Conservation (phyloP, 371 early-diverging fungal genomes). For the Actinomortierella wolfii region DNA sequence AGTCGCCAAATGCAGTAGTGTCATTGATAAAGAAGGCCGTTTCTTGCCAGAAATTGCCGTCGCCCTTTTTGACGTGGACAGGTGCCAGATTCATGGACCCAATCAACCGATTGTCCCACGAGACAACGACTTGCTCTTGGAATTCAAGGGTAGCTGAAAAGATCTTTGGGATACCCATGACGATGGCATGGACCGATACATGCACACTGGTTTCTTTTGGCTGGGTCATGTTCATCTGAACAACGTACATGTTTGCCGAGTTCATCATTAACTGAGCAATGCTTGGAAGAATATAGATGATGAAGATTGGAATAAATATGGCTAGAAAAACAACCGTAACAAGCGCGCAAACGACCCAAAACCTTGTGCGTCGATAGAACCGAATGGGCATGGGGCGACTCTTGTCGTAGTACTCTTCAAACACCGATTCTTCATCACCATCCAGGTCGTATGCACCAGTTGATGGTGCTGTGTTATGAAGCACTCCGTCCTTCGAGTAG, state of each 20-base stretch:
- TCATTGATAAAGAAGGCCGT: conserved; percentile 3
- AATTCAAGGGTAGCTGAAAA: conserved; percentile 10
- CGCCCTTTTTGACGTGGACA: neutral
- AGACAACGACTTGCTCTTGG: neutral
- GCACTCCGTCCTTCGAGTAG: no score
- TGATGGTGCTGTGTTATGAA: no score
- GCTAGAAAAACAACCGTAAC: conserved; percentile 47
- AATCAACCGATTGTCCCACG: conserved; percentile 1
- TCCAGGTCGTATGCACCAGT: no score
- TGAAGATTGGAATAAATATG: conserved; percentile 47
- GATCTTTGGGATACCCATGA: conserved; percentile 8
- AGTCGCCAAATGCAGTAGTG: conserved; percentile 1
- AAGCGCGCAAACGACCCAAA: conserved; percentile 52
- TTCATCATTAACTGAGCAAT: conserved; percentile 55
- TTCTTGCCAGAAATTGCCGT: neutral
- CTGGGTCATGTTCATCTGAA: conserved; percentile 12
- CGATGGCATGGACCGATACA: conserved; percentile 1
- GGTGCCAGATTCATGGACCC: neutral
- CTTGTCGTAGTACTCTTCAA: no score
- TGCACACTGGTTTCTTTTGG: conserved; percentile 6
- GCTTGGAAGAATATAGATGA: conserved; percentile 56
- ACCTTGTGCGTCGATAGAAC: conserved; percentile 55
- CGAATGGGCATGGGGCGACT: no score
- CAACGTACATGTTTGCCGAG: conserved; percentile 1
- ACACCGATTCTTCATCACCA: no score